These are phyloP conservation scores for Syzygium grande DNA, from an alignment of 345 rosid genomes.

Conservation along the genomic window DNA sequence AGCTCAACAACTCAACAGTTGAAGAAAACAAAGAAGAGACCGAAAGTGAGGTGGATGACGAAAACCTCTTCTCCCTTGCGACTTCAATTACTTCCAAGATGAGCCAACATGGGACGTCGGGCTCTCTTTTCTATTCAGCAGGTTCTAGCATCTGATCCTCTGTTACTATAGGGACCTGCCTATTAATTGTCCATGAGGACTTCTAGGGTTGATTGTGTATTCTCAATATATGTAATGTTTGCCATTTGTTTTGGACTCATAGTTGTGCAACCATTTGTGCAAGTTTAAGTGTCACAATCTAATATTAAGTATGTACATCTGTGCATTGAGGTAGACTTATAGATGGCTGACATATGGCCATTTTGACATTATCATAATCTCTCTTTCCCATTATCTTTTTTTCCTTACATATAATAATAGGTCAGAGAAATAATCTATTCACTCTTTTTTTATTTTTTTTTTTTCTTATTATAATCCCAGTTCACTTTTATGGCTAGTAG, in stretches of 20 bases:
- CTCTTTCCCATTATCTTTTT: background rate
- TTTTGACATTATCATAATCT: background rate
- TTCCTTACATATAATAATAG: background rate
- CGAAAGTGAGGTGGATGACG: accelerated
- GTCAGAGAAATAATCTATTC: background rate
- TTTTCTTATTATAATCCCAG: background rate
- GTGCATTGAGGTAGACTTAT: background rate
- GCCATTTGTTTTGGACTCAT: background rate
- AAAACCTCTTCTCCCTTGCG: background rate
- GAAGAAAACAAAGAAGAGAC: background rate
- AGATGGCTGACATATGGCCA: background rate
- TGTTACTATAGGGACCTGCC: background rate
- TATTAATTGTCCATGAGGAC: background rate
- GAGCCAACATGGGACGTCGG: background rate
- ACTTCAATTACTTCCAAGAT: background rate
- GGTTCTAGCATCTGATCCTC: background rate
- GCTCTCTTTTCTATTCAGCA: background rate
- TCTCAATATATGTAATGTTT: background rate
- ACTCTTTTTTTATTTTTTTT: background rate
- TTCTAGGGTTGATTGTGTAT: background rate
- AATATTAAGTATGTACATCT: no score
- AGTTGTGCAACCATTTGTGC: background rate
- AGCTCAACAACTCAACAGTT: background rate
- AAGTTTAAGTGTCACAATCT: no score
- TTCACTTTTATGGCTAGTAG: background rate